A percentile compares a stretch with the other conserved stretches of the same genome.
Evolutionary conservation across 805 yeast genomes (phyloP).

Genomic region (Ogataea methanolica): DNA sequence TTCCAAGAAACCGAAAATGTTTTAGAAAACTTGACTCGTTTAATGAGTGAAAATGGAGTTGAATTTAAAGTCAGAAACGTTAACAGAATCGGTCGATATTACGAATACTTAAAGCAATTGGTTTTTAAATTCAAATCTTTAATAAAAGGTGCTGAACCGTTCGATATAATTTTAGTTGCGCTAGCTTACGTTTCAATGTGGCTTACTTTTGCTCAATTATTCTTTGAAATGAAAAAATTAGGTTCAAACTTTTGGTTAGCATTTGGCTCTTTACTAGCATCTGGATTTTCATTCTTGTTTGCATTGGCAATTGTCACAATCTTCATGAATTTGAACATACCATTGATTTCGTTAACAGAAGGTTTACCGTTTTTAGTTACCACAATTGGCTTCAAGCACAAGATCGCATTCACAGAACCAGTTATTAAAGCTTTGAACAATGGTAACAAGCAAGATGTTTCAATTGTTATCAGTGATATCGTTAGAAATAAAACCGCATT

Average conservation of each 20-base stretch:
- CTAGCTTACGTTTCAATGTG: conserved; percentile 85
- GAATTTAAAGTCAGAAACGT: conserved; percentile 60
- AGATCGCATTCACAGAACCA: conserved; percentile 63
- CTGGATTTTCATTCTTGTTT: conserved; percentile 77
- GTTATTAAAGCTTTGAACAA: conserved; percentile 40
- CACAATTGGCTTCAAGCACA: conserved; percentile 86
- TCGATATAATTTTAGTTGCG: conserved; percentile 75
- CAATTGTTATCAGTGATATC: conserved; percentile 28
- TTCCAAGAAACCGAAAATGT: conserved; percentile 19
- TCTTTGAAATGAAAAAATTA: conserved; percentile 64
- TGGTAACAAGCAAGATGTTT: conserved; percentile 23
- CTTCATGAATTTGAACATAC: conserved; percentile 54
- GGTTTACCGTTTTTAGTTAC: conserved; percentile 93
- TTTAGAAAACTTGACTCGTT: conserved; percentile 17
- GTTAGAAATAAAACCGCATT: conserved; percentile 35
- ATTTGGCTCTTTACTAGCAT: conserved; percentile 69
- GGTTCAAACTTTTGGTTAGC: conserved; percentile 91
- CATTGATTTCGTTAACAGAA: conserved; percentile 74
- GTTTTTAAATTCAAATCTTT: conserved; percentile 38
- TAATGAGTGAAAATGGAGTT: conserved; percentile 36
- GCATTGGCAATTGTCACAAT: conserved; percentile 65
- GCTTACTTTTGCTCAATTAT: conserved; percentile 72
- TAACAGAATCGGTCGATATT: conserved; percentile 52
- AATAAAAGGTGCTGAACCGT: conserved; percentile 72
- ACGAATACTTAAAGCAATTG: conserved; percentile 43